Conservation (phyloP, 2,329 filamentous ascomycete species). For the Fusarium lyarnte region DNA sequence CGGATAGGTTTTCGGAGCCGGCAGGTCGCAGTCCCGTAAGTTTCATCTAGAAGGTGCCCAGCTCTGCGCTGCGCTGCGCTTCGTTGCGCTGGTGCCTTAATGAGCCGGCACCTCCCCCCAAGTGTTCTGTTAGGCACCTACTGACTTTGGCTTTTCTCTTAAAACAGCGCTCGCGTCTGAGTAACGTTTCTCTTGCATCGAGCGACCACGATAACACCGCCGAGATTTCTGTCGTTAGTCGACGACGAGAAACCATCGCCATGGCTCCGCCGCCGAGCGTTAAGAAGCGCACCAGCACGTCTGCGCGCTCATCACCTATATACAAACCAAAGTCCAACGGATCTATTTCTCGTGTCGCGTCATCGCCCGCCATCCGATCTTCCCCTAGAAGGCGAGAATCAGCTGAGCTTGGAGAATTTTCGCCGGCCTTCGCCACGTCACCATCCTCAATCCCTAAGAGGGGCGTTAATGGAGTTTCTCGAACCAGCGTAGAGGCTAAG, state of each 20-base stretch:
- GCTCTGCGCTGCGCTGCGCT: not conserved
- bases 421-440: not conserved
- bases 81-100: not conserved
- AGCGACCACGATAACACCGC: constrained; percentile 7
- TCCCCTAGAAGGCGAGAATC: not conserved
- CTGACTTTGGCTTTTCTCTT: not conserved
- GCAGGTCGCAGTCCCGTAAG: constrained; percentile 32
- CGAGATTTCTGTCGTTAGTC: constrained; percentile 4
- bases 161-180: constrained; percentile 23
- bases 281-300: not conserved
- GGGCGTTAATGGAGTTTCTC: not conserved
- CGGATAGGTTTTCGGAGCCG: constrained; percentile 13
- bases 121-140: not conserved
- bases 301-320: not conserved
- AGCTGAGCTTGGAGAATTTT: not conserved
- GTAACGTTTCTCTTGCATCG: constrained; percentile 20
- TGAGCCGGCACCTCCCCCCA: not conserved
- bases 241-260: constrained; percentile 1
- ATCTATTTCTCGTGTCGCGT: not conserved
- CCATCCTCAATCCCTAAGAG: not conserved
- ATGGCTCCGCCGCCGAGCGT: constrained; percentile 7
- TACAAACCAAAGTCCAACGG: not conserved
- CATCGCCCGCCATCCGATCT: not conserved
- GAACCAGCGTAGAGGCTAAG: no score
- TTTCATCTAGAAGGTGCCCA: not conserved